Percentiles rank a stretch among this genome's conserved stretches.
These are phyloP conservation scores for Phylloporus rhodoxanthus DNA, from an alignment of 768 basidiomycete genomes.

Conservation along the genomic window DNA sequence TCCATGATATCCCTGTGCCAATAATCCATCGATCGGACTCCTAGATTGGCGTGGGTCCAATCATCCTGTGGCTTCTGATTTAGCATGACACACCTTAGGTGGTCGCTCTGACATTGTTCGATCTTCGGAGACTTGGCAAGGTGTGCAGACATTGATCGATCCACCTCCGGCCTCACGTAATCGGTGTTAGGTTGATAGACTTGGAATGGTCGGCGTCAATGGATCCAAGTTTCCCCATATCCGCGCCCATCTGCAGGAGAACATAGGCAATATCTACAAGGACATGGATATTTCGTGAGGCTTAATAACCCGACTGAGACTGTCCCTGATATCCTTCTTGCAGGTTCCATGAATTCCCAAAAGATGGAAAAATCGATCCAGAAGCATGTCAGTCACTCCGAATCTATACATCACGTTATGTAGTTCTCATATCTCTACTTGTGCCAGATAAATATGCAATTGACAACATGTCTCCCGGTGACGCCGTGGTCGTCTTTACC, in stretches of 20 bases:
- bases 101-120: slow-evolving; percentile 84
- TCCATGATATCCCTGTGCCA: not conserved
- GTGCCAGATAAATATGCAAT: slow-evolving; percentile 78
- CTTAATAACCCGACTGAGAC: not conserved
- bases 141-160: slow-evolving; percentile 29
- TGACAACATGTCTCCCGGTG: slow-evolving; percentile 67
- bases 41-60: slow-evolving; percentile 59
- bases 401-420: slow-evolving; percentile 3
- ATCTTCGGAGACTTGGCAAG: slow-evolving; percentile 81
- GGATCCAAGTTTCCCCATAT: slow-evolving; percentile 87
- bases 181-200: slow-evolving; percentile 50
- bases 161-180: slow-evolving; percentile 5
- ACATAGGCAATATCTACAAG: slow-evolving; percentile 79
- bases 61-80: slow-evolving; percentile 3
- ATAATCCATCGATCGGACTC: slow-evolving; percentile 1
- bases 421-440: not conserved
- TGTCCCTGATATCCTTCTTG: not conserved
- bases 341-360: slow-evolving; percentile 78
- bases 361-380: slow-evolving; percentile 59
- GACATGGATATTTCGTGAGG: slow-evolving; percentile 80
- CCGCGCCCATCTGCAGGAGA: slow-evolving; percentile 70
- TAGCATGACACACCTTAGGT: slow-evolving; percentile 45
- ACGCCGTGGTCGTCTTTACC: slow-evolving; percentile 91
- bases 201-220: slow-evolving; percentile 86
- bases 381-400: slow-evolving; percentile 71